Conservation (phyloP, 352 stramenopile genomes). For the Phytopythium boreale region DNA sequence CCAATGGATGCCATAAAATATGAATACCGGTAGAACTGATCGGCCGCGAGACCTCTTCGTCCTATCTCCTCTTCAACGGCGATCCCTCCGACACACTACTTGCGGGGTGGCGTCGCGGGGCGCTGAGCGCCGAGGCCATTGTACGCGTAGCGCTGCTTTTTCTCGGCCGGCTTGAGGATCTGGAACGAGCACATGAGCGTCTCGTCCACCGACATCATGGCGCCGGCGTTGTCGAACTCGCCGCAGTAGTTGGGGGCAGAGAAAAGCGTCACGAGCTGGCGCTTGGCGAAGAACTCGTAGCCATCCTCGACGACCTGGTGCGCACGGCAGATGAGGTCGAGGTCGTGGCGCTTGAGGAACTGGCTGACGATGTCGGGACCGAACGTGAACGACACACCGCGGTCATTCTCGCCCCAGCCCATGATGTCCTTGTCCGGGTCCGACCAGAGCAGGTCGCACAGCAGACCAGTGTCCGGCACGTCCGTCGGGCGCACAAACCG, state of each 20-base stretch:
- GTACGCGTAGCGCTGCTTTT: conserved; percentile 80
- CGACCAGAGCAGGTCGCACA: conserved; percentile 98
- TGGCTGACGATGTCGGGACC: conserved; percentile 97
- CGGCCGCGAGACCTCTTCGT: neutral
- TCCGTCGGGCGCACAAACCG: conserved; percentile 91
- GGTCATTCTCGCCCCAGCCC: conserved; percentile 98
- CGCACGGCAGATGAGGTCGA: conserved; percentile 97
- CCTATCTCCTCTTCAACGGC: conserved; percentile 7
- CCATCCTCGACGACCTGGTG: conserved; percentile 94
- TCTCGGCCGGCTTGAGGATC: conserved; percentile 74
- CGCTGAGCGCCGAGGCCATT: conserved; percentile 58
- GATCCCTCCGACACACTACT: conserved; percentile 20
- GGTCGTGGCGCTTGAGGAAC: conserved; percentile 96
- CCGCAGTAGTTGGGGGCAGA: conserved; percentile 11
- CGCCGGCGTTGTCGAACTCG: conserved; percentile 60
- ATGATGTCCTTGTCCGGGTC: conserved; percentile 99
- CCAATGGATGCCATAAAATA: conserved; percentile 4
- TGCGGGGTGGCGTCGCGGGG: conserved; percentile 52
- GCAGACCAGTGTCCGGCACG: conserved; percentile 90
- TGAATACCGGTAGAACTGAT: conserved; percentile 2
- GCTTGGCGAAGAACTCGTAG: conserved; percentile 19
- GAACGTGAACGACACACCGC: conserved; percentile 97
- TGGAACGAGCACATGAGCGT: conserved; percentile 76
- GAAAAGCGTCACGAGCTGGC: conserved; percentile 11
- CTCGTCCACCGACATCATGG: conserved; percentile 78